phyloP scores from a whole-genome alignment of 2,329 filamentous ascomycete species.

The Xenoacremonium recifei region DNA sequence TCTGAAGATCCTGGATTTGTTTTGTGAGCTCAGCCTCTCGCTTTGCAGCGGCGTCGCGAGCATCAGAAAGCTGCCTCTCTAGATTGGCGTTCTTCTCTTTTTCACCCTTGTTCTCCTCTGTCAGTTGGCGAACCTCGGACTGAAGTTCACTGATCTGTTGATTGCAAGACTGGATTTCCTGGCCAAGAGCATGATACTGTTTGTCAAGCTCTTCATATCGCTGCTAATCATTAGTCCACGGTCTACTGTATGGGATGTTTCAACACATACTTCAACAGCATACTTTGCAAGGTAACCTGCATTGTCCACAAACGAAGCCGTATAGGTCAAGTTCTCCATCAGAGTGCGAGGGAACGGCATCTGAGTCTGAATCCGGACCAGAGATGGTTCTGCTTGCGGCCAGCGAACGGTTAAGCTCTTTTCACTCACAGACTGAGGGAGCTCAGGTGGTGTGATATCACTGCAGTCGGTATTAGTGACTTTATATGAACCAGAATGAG shows the following conservation, averaged over 20 bases:
- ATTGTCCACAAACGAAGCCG: constrained; percentile 13
- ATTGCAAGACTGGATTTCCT: not conserved
- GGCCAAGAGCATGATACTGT: not conserved
- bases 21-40: not conserved
- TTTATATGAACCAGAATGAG: rapidly evolving
- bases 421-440: too few species aligned
- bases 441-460: constrained; percentile 4
- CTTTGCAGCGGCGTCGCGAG: not conserved
- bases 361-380: constrained; percentile 6
- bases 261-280: constrained; percentile 8
- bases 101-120: not conserved
- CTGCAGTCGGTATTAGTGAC: constrained; percentile 1
- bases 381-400: constrained; percentile 10
- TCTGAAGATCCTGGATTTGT: not conserved
- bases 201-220: not conserved
- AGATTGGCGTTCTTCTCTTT: not conserved
- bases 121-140: not conserved
- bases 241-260: not conserved
- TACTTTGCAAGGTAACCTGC: constrained; percentile 19
- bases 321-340: constrained; percentile 11
- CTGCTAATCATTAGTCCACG: not conserved
- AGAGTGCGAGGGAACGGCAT: constrained; percentile 13
- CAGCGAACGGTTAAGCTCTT: constrained; percentile 14
- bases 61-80: not conserved
- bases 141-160: not conserved